Evolutionary conservation across 345 rosid genomes (phyloP), one percentile per base, ranked within the genome.

Genomic region (Brassica incana): DNA sequence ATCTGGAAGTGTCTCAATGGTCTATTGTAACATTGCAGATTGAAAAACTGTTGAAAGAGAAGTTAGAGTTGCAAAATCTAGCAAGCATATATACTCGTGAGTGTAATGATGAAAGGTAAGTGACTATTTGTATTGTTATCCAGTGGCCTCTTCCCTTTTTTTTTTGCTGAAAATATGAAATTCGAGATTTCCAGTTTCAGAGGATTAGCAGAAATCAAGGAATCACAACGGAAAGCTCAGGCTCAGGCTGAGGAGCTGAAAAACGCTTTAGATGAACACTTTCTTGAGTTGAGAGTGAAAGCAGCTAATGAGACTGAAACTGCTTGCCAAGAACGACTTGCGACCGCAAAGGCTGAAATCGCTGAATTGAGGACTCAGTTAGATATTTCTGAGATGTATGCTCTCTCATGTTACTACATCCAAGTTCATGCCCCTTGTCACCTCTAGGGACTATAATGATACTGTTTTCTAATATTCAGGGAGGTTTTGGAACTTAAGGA

Each of bases 251-350:
- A 84, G 80, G 85, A 84, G 76, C 80, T 95, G 80, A 85, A 82
- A 81, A 85, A 80, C 59, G 93, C 90, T 65, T 83, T 95, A 71
- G 95, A 90, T 71, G 98, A 95, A 78, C 98, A 95, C 82, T 84
- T 90, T 85, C 86, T 93, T 23, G 96, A 95, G 84, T 78, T 95
- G 87, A 90, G 99, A 87, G 97, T 93, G 73, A 91, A 86, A 86
- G 99, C 98, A 58, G 99, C 99, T 79, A 88, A 88, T 74, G 97
- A 93, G 85, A 90, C 96, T 29, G 95, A 91, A 78, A 89, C 84
- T 86, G 97, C 97, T 65, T 93, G 98, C 85, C 96, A 88, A 77
- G 87, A 83, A 85, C 91, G 99, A 83, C 98, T 95, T 83, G 85
- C 87, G 73, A 86, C 81, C 72, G 90, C 97, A 38, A 91, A 91